phyloP scores from a whole-genome alignment of 371 early-diverging fungal genomes.

The Coemansia sp. region DNA sequence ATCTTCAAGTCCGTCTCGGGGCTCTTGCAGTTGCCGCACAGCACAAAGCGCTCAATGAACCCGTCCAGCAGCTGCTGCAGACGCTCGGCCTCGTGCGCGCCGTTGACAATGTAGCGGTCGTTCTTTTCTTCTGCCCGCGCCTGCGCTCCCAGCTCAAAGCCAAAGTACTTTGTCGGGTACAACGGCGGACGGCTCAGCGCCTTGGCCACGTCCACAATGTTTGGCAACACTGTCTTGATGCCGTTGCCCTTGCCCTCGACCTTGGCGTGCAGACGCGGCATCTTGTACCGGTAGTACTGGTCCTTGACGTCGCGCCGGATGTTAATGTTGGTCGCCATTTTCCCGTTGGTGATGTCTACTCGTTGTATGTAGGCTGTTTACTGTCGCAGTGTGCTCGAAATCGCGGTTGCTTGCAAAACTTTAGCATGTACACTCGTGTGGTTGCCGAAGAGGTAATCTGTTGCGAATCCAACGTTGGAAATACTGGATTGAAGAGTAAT shows the following conservation, averaged over 20 bases:
- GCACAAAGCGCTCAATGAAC: slow-evolving; percentile 96
- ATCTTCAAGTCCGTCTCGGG: slow-evolving; percentile 97
- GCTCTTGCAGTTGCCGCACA: slow-evolving; percentile 95
- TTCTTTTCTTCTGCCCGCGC: slow-evolving; percentile 87
- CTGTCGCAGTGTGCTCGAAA: slow-evolving; percentile 9
- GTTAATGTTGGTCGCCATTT: slow-evolving; percentile 75
- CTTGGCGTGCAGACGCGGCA: slow-evolving; percentile 92
- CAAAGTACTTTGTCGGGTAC: slow-evolving; percentile 94
- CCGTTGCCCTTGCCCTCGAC: slow-evolving; percentile 99
- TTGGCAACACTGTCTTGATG: slow-evolving; percentile 98
- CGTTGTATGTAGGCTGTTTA: slow-evolving; percentile 2
- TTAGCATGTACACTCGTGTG: slow-evolving; percentile 25
- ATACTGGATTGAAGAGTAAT: background rate
- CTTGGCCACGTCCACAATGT: slow-evolving; percentile 94
- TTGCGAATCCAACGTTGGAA: background rate
- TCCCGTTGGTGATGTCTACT: slow-evolving; percentile 21
- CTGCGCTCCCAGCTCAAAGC: slow-evolving; percentile 96
- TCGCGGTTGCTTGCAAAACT: slow-evolving; percentile 14
- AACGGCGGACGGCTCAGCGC: slow-evolving; percentile 91
- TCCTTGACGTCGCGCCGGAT: slow-evolving; percentile 87
- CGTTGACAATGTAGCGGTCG: slow-evolving; percentile 97
- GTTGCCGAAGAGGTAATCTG: background rate
- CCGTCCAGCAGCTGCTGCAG: slow-evolving; percentile 89
- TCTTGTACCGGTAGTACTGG: slow-evolving; percentile 99
- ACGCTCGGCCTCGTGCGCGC: slow-evolving; percentile 88